Base-by-base conservation (phyloP, 371 early-diverging fungal species). In the Lichtheimia ornata region DNA sequence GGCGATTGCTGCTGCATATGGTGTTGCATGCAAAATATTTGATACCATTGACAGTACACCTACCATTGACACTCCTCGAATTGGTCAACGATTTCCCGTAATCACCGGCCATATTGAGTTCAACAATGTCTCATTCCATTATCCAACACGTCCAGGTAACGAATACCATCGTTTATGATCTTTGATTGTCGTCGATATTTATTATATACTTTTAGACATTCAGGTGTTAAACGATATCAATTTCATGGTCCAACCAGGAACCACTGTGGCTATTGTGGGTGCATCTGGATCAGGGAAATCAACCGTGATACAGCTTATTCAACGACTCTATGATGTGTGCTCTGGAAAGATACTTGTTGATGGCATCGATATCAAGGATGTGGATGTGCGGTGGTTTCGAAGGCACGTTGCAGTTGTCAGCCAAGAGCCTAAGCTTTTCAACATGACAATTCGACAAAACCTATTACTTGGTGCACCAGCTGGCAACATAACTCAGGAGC, bases 391-490 rank as follows among this genome's bases (percentile, higher is more conserved):
- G 20, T 87, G 84, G 78, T 73, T 94, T 14, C 91, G 96, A 15
- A 74, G 79, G 55, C 87, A 84, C 54, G 89, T 96, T 58, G 94
- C 94, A 55, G 78, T 94, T 49, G 97, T 97, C 20, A 82, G 88
- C 9, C 94, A 94, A 73, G 95, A 96, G 64, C 96, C 96, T 18
- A 84, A 90, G 20, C 73, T 96, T n/a, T 95, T 95, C 76, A 88
- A 91, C 51, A 87, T 85, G 44, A 87, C 90, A 25, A 88, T 96
- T 56, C 73, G 77, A 57, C 87, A 94, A 69, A 96, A 96, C 73
- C 82, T 96, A 43, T 61, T 84, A n/a, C 76, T 85, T 68, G 92
- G 92, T 52, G 76, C 82, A n/a, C 59, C 63, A 9, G 41, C 63
- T 4, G 61, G 64, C 22, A 68, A 73, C 4, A 52, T 59, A 30